Evolutionary conservation across 495 filamentous ascomycete genomes (phyloP).

Genomic region (Ramalina intermedia): DNA sequence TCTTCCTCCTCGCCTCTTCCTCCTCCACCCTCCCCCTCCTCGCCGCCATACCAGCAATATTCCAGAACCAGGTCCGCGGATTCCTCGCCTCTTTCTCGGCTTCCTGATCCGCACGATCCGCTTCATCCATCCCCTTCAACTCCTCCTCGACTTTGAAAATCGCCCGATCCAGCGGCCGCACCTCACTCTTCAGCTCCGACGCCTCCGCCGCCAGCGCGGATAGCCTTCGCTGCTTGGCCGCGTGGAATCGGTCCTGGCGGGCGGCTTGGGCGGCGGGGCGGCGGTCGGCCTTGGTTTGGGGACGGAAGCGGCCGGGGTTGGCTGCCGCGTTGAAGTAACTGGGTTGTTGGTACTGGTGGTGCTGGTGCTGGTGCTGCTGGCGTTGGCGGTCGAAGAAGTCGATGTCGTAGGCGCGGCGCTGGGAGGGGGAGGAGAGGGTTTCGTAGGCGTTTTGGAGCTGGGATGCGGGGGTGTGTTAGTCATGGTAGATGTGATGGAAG

Average conservation of each 20-base stretch:
- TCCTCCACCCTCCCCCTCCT: too few species aligned
- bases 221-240: not conserved
- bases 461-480: too few species aligned
- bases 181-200: not conserved
- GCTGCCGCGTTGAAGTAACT: too few species aligned
- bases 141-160: not conserved
- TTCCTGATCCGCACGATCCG: not conserved
- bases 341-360: too few species aligned
- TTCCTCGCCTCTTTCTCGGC: not conserved
- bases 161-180: not conserved
- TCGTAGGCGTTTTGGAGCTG: conserved; percentile 23
- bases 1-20: too few species aligned
- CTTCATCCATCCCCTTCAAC: not conserved
- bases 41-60: too few species aligned
- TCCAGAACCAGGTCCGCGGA: too few species aligned
- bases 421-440: conserved; percentile 16
- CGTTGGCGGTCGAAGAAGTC: not conserved
- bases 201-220: not conserved
- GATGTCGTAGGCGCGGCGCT: not conserved
- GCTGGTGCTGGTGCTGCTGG: too few species aligned
- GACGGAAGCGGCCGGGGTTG: not conserved
- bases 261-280: too few species aligned
- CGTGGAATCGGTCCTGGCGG: too few species aligned
- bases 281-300: not conserved
- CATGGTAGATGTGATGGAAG: too few species aligned